Evolutionary conservation across 2,329 filamentous ascomycete species (phyloP).

Genomic region (Sodiomyces alkalinus): DNA sequence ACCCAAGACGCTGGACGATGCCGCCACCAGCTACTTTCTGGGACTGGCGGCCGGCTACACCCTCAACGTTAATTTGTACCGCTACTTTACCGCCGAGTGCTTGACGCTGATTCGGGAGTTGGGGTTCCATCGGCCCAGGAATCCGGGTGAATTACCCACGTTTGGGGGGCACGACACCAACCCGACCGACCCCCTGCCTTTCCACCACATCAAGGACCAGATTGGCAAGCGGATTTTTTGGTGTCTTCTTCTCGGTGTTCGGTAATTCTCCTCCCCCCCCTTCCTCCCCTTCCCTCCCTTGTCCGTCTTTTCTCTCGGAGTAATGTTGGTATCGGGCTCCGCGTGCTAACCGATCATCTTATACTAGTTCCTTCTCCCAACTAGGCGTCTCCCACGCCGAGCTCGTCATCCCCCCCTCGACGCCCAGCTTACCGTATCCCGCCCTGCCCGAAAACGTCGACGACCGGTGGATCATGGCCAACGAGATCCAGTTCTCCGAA

Average conservation of each 20-base stretch:
- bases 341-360: too few relatives aligned
- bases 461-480: slow-evolving; percentile 62
- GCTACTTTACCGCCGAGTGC: slow-evolving; percentile 59
- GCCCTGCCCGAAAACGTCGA: slow-evolving; percentile 70
- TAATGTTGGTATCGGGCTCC: too few relatives aligned
- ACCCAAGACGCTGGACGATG: slow-evolving; percentile 33
- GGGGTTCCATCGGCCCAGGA: slow-evolving; percentile 44
- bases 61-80: slow-evolving; percentile 49
- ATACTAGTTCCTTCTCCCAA: slow-evolving; percentile 55
- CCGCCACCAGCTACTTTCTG: slow-evolving; percentile 64
- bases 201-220: slow-evolving; percentile 59
- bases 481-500: slow-evolving; percentile 56
- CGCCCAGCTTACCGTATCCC: slow-evolving; percentile 60
- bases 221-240: slow-evolving; percentile 72
- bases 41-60: slow-evolving; percentile 53
- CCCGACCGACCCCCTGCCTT: slow-evolving; percentile 28
- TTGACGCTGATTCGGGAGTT: slow-evolving; percentile 54
- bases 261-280: too few relatives aligned
- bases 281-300: too few relatives aligned
- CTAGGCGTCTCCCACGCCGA: slow-evolving; percentile 58
- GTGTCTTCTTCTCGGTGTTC: slow-evolving; percentile 61
- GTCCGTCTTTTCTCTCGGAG: too few relatives aligned
- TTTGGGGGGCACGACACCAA: too few relatives aligned
- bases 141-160: slow-evolving; percentile 19
- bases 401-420: slow-evolving; percentile 61